Evolutionary conservation across 345 rosid genomes (phyloP), one percentile per base, ranked within the genome.

Genomic region (Eucalyptus coolabah): DNA sequence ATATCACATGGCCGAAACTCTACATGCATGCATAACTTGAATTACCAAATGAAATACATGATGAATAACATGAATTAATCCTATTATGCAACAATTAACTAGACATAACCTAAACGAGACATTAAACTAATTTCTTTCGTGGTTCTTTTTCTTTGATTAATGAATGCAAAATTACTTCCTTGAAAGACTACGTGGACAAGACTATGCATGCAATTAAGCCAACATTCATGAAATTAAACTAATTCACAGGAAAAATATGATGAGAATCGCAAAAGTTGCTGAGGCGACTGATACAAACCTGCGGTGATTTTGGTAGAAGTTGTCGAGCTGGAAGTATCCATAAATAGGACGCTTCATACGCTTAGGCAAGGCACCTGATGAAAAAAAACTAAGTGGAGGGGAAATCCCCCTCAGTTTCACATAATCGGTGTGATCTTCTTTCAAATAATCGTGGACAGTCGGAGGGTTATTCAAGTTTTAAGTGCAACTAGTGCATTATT

Each of bases 251-350:
- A 63, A 63, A 63, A 30, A 28, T 8, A 28, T 28, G 69, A 30
- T 28, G 9, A 63, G 34, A 28, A 28, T 1, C 30, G 1, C 32
- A 63, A 85, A 24, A 47, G 47, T 85, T 47, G 87, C 34, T 47
- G 51, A 47, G 54, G 19, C 8, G 13, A 42, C n/a, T 63, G 82
- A 91, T 89, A 89, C 86, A 89, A 94, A 97, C 98, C 99, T 94
- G 89, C 99, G 97, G 91, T 97, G 99, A 92, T 98, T 98, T 94
- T 98, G 97, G 92, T 98, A 97, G 93, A 97, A 98, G 93, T 97
- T 97, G 89, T 98, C 98, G 67, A 98, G 99, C 93, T 98, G 99
- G 95, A 94, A 95, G 92, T 97, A 98, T 50, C 96, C 96, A 93
- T 94, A 96, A 88, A 94, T 87, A 88, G 98, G 99, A 87, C 87